Base-by-base conservation (phyloP, 179 eudicot species). In the Spinacia oleracea region DNA sequence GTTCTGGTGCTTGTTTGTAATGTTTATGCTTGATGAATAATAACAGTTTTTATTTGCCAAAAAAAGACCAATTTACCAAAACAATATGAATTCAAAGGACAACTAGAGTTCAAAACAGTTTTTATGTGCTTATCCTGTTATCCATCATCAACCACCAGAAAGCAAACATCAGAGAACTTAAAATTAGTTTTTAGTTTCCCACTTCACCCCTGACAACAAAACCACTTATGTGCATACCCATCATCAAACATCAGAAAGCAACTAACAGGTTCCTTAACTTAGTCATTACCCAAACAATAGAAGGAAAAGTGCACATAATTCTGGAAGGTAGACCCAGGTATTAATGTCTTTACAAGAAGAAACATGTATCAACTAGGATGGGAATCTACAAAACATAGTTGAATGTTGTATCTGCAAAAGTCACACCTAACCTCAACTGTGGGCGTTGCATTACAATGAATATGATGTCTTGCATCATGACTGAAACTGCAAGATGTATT, bases 351-450 rank as follows among this genome's bases (percentile, higher is more conserved):
- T 38, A 1, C 34, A 14, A 64, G 25, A 69, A 1, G 5, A 15
- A 27, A 25, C 11, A 11, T 43, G 23, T 23, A 72, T 71, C 6
- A 63, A 45, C 34, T 74, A 12, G 40, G 6, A 43, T 59, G 59
- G 50, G 29, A 72, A 72, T 81, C 65, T n/a, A 21, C 2, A 7
- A 66, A 59, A 29, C 15, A 32, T 14, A 18, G 7, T n/a, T 65
- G 18, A 27, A 35, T 40, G n/a, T 11, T 53, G 59, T 38, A 68
- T 50, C 16, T n/a, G 42, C 42, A 23, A 46, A 79, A 73, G 59
- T 64, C 81, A 85, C 63, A 84, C 78, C 79, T 85, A 73, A 92
- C 97, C 95, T 93, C 97, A 76, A 84, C 83, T 9, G 86, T 82
- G 73, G 98, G 83, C 76, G 84, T 84, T 66, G 92, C 90, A 78